Base-by-base conservation (phyloP, 805 yeast species). In the Lipomyces orientalis region DNA sequence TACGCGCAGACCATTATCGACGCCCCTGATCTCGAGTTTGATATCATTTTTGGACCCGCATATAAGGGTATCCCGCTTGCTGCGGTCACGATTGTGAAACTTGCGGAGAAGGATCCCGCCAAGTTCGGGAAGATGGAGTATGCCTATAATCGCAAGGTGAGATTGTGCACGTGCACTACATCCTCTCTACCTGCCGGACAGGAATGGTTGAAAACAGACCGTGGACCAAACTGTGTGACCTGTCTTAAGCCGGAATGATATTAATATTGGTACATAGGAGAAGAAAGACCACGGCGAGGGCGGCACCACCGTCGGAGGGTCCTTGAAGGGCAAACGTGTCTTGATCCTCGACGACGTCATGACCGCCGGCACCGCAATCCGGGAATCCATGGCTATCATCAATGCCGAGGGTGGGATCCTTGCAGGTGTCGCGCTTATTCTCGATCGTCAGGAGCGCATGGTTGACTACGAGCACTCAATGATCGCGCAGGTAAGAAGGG, bases 251-350 rank as follows among this genome's bases (percentile, higher is more conserved):
- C 12, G 29, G 34, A 54, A 22, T 1, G 31, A 58, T 43, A 49
- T 22, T 25, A 16, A 33, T 12, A 7, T 31, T 31, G 31, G 31
- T 58, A 25, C n/a, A 43, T 43, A 71, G 75, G 97, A 93, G 80
- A 90, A 90, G 83, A 94, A 94, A 81, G 97, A 93, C 77, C 99
- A 94, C 77, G 99, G 99, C 65, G 99, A 94, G 81, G 99, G 98
- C 73, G 99, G 99, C 14, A 86, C 86, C 65, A 90, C 94, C 74
- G 98, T 95, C 54, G 99, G 99, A 49, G 87, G 90, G 58, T 79
- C 86, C 5, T 84, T 94, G 74, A 84, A 84, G 68, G 90, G 85
- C 60, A 90, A 93, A 79, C 84, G 84, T 68, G 86, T 94, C 31
- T 81, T 95, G 75, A 91, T 95, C 75, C 92, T 94, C 69, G 99